Evolutionary conservation across 306 rosid species (phyloP), one percentile per base, ranked within the genome.

Genomic region (Acacia melanoxylon): DNA sequence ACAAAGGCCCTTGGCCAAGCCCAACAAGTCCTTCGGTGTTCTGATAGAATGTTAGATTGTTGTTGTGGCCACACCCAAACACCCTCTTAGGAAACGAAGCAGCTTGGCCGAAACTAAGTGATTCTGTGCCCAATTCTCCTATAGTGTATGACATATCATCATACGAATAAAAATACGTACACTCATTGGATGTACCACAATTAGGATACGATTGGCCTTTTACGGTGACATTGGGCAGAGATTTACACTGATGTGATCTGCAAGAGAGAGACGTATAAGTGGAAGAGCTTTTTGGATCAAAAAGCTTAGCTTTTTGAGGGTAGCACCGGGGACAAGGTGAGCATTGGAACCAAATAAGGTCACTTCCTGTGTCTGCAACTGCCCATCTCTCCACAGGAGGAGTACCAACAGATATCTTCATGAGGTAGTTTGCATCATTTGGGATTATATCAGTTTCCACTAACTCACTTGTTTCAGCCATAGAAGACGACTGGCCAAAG

Each of bases 341-440:
- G 42, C 85, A 81, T 66, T 81, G 87, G 10, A 85, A 45, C 85
- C 85, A 85, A 31, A 45, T 13, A 2, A 85, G 85, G 12, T 85
- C 78, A 58, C 88, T 81, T 10, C 81, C 85, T 2, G 88, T 81
- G 70, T 85, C 85, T 19, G 68, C 80, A 14, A 74, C 19, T 0
- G 68, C 81, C 33, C 79, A 27, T 8, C 61, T 67, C 11, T 82
- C 86, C 0, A 78, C 27, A 0, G 88, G 83, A 9, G 88, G 88
- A 10, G 61, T 56, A 7, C 27, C 62, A 56, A 56, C n/a, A 25
- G n/a, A 56, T 11, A 56, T 6, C 24, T 56, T 56, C 27, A 56
- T 56, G 0, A 56, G 62, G 2, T 56, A 56, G 62, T 2, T 8
- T 56, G 13, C 62, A 54, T 20, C 3, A 3, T 20, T 20, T 54